Evolutionary conservation across 1,139 yeast species (phyloP).

Genomic region (Pichia sp.): DNA sequence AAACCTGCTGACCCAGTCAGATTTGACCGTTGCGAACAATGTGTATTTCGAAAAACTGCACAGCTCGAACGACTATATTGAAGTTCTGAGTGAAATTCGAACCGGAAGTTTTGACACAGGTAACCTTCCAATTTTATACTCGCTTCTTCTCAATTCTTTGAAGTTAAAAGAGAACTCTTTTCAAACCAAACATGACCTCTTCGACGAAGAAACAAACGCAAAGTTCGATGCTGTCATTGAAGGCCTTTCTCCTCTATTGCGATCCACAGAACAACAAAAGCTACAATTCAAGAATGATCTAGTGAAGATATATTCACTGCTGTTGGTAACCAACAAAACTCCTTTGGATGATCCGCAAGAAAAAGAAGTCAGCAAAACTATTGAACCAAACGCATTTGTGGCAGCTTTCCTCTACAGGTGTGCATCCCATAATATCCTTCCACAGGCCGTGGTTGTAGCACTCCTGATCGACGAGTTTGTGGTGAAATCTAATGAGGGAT

Average conservation of each 20-base stretch:
- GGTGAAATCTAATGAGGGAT: slow-evolving; percentile 1
- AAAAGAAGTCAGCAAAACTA: neutral
- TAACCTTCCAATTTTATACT: slow-evolving; percentile 20
- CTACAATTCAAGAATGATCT: slow-evolving; percentile 14
- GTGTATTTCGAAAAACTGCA: slow-evolving; percentile 23
- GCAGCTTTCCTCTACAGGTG: slow-evolving; percentile 18
- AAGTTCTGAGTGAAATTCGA: slow-evolving; percentile 25
- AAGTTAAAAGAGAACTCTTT: slow-evolving; percentile 17
- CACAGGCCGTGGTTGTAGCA: slow-evolving; percentile 19
- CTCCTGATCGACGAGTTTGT: slow-evolving; percentile 20
- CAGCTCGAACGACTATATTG: slow-evolving; percentile 22
- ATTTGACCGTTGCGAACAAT: slow-evolving; percentile 18
- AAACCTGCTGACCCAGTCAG: slow-evolving; percentile 11
- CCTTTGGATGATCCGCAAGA: neutral
- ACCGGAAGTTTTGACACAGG: slow-evolving; percentile 21
- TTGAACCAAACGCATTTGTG: slow-evolving; percentile 21
- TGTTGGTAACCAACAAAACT: neutral
- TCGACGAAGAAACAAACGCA: neutral
- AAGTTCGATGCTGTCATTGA: slow-evolving; percentile 8
- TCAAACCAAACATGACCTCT: neutral
- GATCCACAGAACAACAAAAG: slow-evolving; percentile 11
- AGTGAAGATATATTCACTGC: slow-evolving; percentile 13
- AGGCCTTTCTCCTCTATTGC: slow-evolving; percentile 10
- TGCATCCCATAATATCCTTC: slow-evolving; percentile 16
- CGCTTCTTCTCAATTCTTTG: slow-evolving; percentile 21